Evolutionary conservation across 768 basidiomycete genomes (phyloP).

Genomic region (Suillus alpinus): DNA sequence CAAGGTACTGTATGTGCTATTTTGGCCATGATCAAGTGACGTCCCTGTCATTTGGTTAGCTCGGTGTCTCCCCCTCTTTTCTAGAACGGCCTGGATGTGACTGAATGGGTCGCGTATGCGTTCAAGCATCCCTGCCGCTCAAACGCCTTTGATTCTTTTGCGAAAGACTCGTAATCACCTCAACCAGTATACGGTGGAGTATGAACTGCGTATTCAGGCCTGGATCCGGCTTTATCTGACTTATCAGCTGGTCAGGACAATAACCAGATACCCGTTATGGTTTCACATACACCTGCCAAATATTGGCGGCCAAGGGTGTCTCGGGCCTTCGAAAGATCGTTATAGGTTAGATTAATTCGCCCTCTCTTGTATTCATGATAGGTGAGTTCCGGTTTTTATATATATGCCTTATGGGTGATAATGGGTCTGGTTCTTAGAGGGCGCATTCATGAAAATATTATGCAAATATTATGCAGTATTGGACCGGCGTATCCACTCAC

Average conservation of each 20-base stretch:
- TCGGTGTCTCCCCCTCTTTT: too few species aligned
- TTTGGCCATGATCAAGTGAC: neutral
- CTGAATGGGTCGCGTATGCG: neutral
- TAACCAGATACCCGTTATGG: conserved; percentile 14
- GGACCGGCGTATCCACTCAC: conserved; percentile 6
- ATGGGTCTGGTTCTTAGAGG: neutral
- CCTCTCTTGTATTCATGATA: conserved; percentile 7
- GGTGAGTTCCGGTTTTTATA: conserved; percentile 7
- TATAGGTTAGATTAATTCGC: conserved; percentile 7
- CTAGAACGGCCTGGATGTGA: neutral
- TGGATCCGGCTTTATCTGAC: conserved; percentile 12
- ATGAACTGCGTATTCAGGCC: conserved; percentile 13
- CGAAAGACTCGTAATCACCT: neutral
- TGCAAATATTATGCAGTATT: conserved; percentile 2
- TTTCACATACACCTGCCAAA: conserved; percentile 6
- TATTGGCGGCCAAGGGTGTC: conserved; percentile 10
- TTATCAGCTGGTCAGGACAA: conserved; percentile 7
- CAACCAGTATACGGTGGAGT: neutral
- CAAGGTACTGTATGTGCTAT: neutral
- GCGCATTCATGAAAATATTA: neutral
- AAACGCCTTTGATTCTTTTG: neutral
- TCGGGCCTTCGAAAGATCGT: conserved; percentile 5
- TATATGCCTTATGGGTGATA: neutral
- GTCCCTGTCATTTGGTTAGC: neutral
- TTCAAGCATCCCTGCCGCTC: neutral